Evolutionary conservation across 345 rosid genomes (phyloP), one percentile per base, ranked within the genome.

Genomic region (Lumnitzera racemosa): DNA sequence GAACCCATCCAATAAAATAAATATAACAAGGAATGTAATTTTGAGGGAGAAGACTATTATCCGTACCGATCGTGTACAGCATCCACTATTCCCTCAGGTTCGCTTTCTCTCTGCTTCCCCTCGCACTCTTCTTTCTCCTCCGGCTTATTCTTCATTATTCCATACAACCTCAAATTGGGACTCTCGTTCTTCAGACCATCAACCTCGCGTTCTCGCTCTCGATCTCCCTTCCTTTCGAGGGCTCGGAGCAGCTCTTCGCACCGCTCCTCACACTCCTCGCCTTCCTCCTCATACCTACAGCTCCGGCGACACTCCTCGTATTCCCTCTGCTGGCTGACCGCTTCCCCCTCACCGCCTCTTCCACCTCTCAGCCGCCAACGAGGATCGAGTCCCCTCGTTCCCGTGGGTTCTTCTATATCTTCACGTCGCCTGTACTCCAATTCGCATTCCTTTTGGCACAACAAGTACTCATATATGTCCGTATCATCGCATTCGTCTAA

Each of bases 221-320:
- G 17, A 51, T 43, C 56, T 46, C 53, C 12, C 51, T 15, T 50
- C n/a, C 69, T 15, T 47, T 49, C 61, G 2, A 23, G 36, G 15
- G 51, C 65, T 31, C n/a, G 11, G 12, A 53, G 17, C 12, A 48
- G 43, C 57, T 67, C 73, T 50, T 61, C 64, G 46, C 77, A 72
- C 15, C 24, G 62, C 13, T 59, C 54, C 49, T 55, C 53, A 41
- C 61, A 27, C 16, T 36, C 27, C 61, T 1, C 41, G 20, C 6
- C 24, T 12, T 20, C 63, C 53, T 59, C 63, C 41, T 49, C 66
- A 2, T 56, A 3, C 13, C 46, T 55, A 31, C 76, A 81, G 3
- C 67, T 55, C 55, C 65, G 71, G 24, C 61, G 67, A 63, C 81
- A 78, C 56, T 68, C 72, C 59, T 65, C 57, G 16, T 63, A 65